Evolutionary conservation across 2,329 filamentous ascomycete species (phyloP).

Genomic region (Aureobasidium namibiae): DNA sequence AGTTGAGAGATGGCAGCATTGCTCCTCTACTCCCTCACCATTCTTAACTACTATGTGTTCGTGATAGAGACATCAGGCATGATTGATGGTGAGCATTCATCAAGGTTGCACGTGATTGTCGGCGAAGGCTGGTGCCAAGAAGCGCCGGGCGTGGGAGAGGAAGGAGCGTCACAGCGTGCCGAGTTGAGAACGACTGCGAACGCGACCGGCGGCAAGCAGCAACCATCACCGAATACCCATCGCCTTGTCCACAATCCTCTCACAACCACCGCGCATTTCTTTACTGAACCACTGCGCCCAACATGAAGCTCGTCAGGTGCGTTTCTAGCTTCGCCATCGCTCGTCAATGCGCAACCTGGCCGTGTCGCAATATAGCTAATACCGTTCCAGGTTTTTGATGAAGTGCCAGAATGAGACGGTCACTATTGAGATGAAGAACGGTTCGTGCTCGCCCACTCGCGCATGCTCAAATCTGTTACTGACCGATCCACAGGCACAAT

Average conservation of each 20-base stretch:
- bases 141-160: background rate
- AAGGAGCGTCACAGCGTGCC: conserved; percentile 5
- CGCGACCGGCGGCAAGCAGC: background rate
- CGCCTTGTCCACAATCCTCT: background rate
- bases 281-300: conserved; percentile 30
- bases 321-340: conserved; percentile 27
- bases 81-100: background rate
- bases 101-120: conserved; percentile 2
- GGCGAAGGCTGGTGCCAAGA: background rate
- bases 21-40: background rate
- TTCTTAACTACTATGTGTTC: no score
- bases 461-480: background rate
- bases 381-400: conserved; percentile 75
- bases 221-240: background rate
- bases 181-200: conserved; percentile 3
- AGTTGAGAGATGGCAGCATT: background rate
- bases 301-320: conserved; percentile 96
- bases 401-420: conserved; percentile 99
- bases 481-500: conserved; percentile 64
- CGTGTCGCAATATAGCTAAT: conserved; percentile 25
- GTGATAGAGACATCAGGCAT: background rate
- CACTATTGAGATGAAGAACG: conserved; percentile 97
- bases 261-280: conserved; percentile 3
- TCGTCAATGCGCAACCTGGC: conserved; percentile 15
- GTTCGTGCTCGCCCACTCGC: conserved; percentile 39